Conservation (phyloP, 1,284 basidiomycete species). For the Trametes hirsuta region DNA sequence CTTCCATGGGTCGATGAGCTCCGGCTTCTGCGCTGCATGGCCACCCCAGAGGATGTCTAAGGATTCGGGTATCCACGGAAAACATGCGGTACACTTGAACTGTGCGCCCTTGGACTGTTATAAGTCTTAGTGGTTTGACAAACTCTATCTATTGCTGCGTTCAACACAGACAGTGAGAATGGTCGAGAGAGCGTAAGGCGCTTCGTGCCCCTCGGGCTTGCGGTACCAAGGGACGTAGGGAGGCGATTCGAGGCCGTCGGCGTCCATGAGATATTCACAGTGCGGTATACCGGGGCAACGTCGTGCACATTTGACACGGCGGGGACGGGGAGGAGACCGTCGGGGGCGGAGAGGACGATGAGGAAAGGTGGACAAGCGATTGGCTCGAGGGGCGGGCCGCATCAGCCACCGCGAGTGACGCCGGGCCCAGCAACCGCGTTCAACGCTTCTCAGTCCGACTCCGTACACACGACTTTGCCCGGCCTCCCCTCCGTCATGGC, state of each 20-base stretch:
- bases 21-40: conserved; percentile 33
- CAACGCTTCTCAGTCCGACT: conserved; percentile 17
- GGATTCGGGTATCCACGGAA: conserved; percentile 60
- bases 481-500: conserved; percentile 30
- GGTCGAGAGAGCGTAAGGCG: conserved; percentile 43
- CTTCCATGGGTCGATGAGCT: conserved; percentile 46
- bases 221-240: conserved; percentile 43
- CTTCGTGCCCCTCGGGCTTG: conserved; percentile 25
- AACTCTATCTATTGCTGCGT: not conserved
- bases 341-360: conserved; percentile 8
- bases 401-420: conserved; percentile 18
- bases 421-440: conserved; percentile 18
- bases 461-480: conserved; percentile 20
- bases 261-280: not conserved
- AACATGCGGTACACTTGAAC: conserved; percentile 46
- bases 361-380: conserved; percentile 20
- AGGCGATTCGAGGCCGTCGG: not conserved
- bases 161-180: conserved; percentile 34
- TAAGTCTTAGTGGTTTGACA: conserved; percentile 26
- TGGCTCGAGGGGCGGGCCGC: conserved; percentile 16
- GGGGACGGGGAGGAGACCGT: not conserved
- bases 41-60: conserved; percentile 51
- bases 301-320: not conserved
- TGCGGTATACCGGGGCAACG: not conserved
- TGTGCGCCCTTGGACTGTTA: conserved; percentile 13